Evolutionary conservation across 2,329 filamentous ascomycete genomes (phyloP), one percentile per base, ranked within the genome.

Genomic region (Coniella lustricola): DNA sequence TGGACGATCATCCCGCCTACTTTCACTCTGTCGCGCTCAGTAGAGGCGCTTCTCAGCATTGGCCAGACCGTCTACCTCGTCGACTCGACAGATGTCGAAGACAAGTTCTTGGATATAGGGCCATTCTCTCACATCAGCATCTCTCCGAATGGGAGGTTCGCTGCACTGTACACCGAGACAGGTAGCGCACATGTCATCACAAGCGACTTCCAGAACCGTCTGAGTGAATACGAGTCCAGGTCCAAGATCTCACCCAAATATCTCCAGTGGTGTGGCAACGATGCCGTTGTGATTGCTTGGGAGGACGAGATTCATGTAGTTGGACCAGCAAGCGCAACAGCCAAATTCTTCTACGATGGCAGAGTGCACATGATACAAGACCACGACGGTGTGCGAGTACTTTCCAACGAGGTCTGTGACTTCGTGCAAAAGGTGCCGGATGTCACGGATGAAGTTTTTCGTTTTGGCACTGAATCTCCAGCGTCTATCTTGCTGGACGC

Each of bases 281-380:
- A 97, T 65, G 89, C 90, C 13, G 86, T 93, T 3, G 81, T 95
- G 22, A 81, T 98, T 58, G 90, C 90, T 0, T 98, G 93, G 93
- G 93, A 97, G 62, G 93, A 98, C 61, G 93, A 98, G 65, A 84
- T 98, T 3, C 93, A 96, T 61, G 76, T 98, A 22, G 85, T 98
- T 52, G 93, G 91, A 0, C 89, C 90, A 0, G 85, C 84, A 33
- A 88, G 88, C 37, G 79, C 85, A 9, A 82, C 85, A 4, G 81
- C 71, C 36, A 83, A 81, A 53, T 93, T 90, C 64, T 91, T 90
- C 58, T 97, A 97, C 64, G 90, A 97, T 60, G 87, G 85, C 8
- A 84, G 88, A 54, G 85, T 98, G 12, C 93, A 97, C 64, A 76
- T 97, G 3, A 74, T 96, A 36, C 85, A 90, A 14, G 81, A 84